A percentile compares a stretch with the other conserved stretches of the same genome.
Conservation (phyloP, 2,329 filamentous ascomycete species). For the Aspergillus ochraceus region DNA sequence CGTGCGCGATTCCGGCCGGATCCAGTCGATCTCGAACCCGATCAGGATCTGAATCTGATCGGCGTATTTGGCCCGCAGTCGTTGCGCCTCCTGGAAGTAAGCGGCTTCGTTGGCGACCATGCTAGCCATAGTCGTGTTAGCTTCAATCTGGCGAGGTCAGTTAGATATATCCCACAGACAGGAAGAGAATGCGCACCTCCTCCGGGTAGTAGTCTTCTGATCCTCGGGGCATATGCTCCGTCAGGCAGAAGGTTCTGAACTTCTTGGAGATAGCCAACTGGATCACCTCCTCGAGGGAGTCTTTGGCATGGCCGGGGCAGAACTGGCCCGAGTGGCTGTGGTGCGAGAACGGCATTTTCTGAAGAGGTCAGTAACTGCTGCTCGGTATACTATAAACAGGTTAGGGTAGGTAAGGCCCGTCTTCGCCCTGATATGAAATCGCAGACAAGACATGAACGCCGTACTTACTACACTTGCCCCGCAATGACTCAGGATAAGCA, state of each 20-base stretch:
- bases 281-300: conserved; percentile 81
- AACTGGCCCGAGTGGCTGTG: conserved; percentile 98
- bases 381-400: no score
- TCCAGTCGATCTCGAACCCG: conserved; percentile 93
- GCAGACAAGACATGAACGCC: neutral
- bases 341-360: conserved; percentile 87
- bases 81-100: conserved; percentile 73
- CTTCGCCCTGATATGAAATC: neutral
- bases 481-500: neutral
- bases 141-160: conserved; percentile 28
- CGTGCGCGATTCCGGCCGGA: conserved; percentile 65
- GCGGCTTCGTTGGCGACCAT: conserved; percentile 53
- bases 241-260: conserved; percentile 82
- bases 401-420: neutral
- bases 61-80: conserved; percentile 70
- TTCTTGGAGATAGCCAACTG: conserved; percentile 73
- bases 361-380: neutral
- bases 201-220: conserved; percentile 85
- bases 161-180: neutral
- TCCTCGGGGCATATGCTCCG: conserved; percentile 91
- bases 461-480: neutral
- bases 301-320: conserved; percentile 83
- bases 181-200: conserved; percentile 57
- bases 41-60: conserved; percentile 74
- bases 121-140: conserved; percentile 30